Conservation (phyloP, 768 basidiomycete genomes). For the Crepidotus variabilis region DNA sequence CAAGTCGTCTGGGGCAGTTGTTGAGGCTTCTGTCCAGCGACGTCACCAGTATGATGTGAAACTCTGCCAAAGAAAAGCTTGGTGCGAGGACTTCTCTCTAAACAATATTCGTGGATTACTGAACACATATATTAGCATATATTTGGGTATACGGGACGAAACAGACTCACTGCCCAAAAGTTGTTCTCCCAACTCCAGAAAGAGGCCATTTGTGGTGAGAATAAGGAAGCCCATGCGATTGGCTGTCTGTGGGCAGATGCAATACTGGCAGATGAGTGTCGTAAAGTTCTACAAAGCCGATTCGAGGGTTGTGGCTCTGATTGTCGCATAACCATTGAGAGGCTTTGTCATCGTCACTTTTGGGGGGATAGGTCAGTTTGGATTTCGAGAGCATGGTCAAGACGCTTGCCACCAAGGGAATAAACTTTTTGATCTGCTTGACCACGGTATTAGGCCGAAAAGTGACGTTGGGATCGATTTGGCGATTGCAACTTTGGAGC, state of each 20-base stretch:
- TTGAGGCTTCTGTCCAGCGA: not conserved
- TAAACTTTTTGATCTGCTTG: not conserved
- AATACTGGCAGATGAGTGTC: not conserved
- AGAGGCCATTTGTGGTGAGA: not conserved
- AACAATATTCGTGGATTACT: not conserved
- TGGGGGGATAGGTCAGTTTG: not conserved
- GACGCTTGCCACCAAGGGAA: not conserved
- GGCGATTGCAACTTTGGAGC: not conserved
- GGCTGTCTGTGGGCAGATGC: not conserved
- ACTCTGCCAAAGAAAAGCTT: not conserved
- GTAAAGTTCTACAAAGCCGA: not conserved
- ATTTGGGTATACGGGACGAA: not conserved
- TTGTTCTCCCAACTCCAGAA: not conserved
- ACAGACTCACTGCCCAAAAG: not conserved
- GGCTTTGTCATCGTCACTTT: not conserved
- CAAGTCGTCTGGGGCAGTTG: not conserved
- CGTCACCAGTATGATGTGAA: not conserved
- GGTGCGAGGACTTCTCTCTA: not conserved
- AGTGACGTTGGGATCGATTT: too few relatives aligned
- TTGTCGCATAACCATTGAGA: not conserved
- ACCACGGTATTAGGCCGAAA: too few relatives aligned
- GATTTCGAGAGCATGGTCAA: not conserved
- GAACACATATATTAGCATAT: not conserved
- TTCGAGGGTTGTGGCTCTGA: not conserved
- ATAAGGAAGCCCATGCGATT: not conserved